Evolutionary conservation across 2,329 filamentous ascomycete genomes (phyloP).

Genomic region (Colletotrichum gloeosporioides): DNA sequence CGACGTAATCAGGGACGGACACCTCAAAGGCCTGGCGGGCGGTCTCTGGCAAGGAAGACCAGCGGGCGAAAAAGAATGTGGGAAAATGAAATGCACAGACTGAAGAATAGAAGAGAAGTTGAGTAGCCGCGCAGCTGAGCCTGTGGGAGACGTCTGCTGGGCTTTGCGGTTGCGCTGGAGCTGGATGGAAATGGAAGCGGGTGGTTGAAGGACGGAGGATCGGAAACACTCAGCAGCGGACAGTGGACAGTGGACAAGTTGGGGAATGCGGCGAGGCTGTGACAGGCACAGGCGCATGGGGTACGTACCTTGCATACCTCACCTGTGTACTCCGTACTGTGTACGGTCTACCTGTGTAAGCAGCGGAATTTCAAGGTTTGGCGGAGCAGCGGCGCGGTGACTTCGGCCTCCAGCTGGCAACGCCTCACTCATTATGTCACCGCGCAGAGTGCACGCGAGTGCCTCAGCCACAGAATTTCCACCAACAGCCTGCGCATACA

Average conservation of each 20-base stretch:
- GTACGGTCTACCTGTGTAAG: too few relatives aligned
- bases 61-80: conserved; percentile 24
- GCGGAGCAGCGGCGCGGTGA: background rate
- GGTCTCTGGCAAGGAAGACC: background rate
- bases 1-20: conserved; percentile 20
- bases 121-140: background rate
- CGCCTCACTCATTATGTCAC: conserved; percentile 14
- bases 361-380: background rate
- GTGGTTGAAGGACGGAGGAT: background rate
- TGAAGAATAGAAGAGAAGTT: background rate
- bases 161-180: background rate
- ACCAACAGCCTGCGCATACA: background rate
- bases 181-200: background rate
- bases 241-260: background rate
- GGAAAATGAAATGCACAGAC: background rate
- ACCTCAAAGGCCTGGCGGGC: background rate
- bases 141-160: background rate
- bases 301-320: background rate
- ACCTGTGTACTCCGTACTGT: background rate
- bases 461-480: background rate
- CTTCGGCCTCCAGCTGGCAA: background rate
- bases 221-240: background rate
- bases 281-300: background rate
- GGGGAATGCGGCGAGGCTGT: conserved; percentile 20
- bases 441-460: background rate